Base-by-base conservation (phyloP, 2,329 filamentous ascomycete genomes). In the Aspergillus sp. region DNA sequence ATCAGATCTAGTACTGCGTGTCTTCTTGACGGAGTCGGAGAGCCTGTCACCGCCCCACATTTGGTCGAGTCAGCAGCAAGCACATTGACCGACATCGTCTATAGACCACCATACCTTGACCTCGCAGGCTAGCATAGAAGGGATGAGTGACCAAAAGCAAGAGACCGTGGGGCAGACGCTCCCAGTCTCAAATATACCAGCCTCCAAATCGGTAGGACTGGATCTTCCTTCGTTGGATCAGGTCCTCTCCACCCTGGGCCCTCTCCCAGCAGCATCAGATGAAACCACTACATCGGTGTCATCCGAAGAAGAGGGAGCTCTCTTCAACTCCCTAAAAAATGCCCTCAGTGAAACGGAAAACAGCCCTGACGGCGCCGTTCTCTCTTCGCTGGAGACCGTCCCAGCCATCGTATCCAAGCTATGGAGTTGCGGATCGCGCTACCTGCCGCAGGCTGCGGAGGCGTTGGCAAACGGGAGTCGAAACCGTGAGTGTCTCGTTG, bases 391-490 rank as follows among this genome's bases (percentile, higher is more conserved):
- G 38, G 56, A 63, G 47, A 63, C 50, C 16, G 66, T 70, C 14
- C 61, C 55, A 49, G 49, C 53, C 17, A 65, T 65, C 24, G 54
- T 76, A 44, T 55, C 64, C 38, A 62, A 67, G 48, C 58, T 76
- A 17, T 75, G 72, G 73, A 55, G 60, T 45, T 67, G 60, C 51
- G 63, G 63, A 44, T 75, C 72, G 1, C 55, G 58, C 5, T 67
- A 68, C 45, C 54, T 76, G 62, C 54, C 60, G 10, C 65, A 63
- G 51, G 70, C 67, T 9, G 64, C 71, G 10, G 72, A 75, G 49
- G 55, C 67, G 33, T 51, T 76, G 47, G 74, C 74, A 16, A 71
- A 76, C 57, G 70, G 66, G 19, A 75, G 73, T 58, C 68, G 74
- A 60, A 68, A 74, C 45, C 63, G 74, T 76, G 58, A 65, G 74